A percentile compares a stretch with the other conserved stretches of the same genome.
phyloP scores from a whole-genome alignment of 2,329 filamentous ascomycete genomes.

The Samsoniella hepiali region DNA sequence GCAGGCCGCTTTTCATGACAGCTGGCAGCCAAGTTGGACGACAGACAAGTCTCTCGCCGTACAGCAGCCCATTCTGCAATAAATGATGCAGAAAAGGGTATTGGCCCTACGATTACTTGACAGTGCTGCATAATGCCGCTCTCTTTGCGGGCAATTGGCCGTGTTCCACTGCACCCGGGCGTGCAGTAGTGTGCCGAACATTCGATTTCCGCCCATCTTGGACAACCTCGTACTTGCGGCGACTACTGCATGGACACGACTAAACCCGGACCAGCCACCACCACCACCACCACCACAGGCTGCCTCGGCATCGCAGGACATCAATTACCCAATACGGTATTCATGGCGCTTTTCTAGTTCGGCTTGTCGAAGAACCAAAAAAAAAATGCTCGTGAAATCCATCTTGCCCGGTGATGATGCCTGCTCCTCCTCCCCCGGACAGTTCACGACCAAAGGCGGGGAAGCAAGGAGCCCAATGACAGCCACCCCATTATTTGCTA shows the following conservation, averaged over 20 bases:
- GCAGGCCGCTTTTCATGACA: not conserved
- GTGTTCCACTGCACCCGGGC: conserved; percentile 1
- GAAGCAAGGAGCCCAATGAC: conserved; percentile 1
- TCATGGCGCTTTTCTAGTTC: conserved; percentile 9
- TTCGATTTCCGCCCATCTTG: conserved; percentile 1
- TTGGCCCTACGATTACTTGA: not conserved
- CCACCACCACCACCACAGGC: not conserved
- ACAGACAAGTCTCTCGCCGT: no score
- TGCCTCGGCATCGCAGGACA: conserved; percentile 10
- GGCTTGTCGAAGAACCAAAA: not conserved
- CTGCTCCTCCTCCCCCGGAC: not conserved
- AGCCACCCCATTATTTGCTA: not conserved
- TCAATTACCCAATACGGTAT: conserved; percentile 11
- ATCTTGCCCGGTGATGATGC: not conserved
- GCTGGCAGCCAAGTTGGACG: no score
- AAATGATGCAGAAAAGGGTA: no score
- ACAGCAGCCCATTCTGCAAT: no score
- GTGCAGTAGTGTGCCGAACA: conserved; percentile 5
- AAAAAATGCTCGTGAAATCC: conserved; percentile 15
- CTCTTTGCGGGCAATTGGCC: not conserved
- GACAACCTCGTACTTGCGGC: not conserved
- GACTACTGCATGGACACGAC: not conserved
- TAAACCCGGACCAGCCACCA: not conserved
- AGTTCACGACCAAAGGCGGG: conserved; percentile 5
- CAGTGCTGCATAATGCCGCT: not conserved